A percentile compares a stretch with the other conserved stretches of the same genome.
Conservation (phyloP, 1,139 yeast species). For the Magnusiomyces sp. region DNA sequence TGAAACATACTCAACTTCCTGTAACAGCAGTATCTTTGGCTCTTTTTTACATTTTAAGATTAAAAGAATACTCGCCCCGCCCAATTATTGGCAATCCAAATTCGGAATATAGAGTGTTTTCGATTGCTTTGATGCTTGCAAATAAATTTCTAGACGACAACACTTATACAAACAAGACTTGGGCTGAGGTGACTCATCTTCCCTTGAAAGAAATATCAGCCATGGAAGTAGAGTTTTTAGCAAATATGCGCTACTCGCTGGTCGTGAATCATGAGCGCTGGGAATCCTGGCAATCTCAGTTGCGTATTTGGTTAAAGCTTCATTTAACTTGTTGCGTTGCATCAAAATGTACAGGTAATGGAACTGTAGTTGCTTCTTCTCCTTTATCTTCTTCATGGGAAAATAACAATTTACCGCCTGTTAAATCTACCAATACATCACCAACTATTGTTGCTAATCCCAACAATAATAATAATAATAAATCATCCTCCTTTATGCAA, state of each 20-base stretch:
- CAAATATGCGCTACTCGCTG: slow-evolving; percentile 28
- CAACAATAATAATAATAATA: not conserved
- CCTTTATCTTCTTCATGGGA: not conserved
- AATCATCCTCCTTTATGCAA: not conserved
- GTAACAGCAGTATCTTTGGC: slow-evolving; percentile 32
- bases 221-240: slow-evolving; percentile 46
- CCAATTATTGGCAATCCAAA: slow-evolving; percentile 30
- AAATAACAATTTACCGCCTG: not conserved
- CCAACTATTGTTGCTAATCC: not conserved
- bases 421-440: not conserved
- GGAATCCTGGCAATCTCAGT: slow-evolving; percentile 26
- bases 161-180: slow-evolving; percentile 82
- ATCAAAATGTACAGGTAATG: not conserved
- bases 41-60: slow-evolving; percentile 29
- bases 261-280: slow-evolving; percentile 25
- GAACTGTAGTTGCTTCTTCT: not conserved
- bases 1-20: slow-evolving; percentile 30
- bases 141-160: slow-evolving; percentile 92
- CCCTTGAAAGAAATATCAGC: slow-evolving; percentile 48
- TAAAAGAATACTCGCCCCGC: slow-evolving; percentile 22
- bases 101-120: slow-evolving; percentile 50
- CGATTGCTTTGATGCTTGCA: slow-evolving; percentile 66
- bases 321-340: slow-evolving; percentile 12
- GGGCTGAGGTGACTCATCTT: slow-evolving; percentile 87
- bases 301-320: slow-evolving; percentile 22